Conservation (phyloP, 2,329 filamentous ascomycete genomes). For the Pestalotiopsis sp. region DNA sequence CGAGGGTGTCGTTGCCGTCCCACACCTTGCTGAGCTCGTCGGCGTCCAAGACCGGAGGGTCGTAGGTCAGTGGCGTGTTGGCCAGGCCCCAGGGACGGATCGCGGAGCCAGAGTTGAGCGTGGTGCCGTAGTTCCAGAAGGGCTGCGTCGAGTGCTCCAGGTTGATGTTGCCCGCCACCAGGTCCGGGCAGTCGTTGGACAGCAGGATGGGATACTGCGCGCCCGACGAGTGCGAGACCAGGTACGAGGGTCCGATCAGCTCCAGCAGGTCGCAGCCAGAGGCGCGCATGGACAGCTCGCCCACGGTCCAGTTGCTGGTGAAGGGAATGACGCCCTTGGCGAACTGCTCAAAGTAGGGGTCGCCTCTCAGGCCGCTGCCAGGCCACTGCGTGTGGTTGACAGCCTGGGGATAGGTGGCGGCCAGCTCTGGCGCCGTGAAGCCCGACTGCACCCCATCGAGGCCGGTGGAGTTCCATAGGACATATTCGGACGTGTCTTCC, state of each 20-base stretch:
- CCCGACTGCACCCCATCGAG: slow-evolving; percentile 27
- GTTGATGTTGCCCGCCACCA: slow-evolving; percentile 33
- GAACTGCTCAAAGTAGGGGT: slow-evolving; percentile 50
- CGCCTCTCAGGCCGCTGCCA: slow-evolving; percentile 37
- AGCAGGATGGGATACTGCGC: slow-evolving; percentile 20
- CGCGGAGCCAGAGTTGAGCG: slow-evolving; percentile 16
- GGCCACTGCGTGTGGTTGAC: slow-evolving; percentile 37
- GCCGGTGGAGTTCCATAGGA: slow-evolving; percentile 25
- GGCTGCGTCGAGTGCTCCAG: slow-evolving; percentile 33
- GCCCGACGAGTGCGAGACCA: slow-evolving; percentile 32
- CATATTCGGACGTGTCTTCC: slow-evolving; percentile 30
- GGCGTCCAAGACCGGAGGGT: slow-evolving; percentile 26
- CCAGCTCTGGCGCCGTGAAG: slow-evolving; percentile 30
- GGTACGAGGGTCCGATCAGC: slow-evolving; percentile 30
- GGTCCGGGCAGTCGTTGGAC: slow-evolving; percentile 29
- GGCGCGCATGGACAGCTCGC: slow-evolving; percentile 25
- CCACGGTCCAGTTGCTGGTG: slow-evolving; percentile 22
- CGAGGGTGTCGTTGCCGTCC: slow-evolving; percentile 25
- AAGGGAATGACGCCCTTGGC: slow-evolving; percentile 45
- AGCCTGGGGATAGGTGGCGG: slow-evolving; percentile 34
- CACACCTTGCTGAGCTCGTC: slow-evolving; percentile 28
- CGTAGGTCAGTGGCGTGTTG: slow-evolving; percentile 32
- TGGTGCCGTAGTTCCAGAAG: slow-evolving; percentile 27
- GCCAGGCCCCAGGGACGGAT: slow-evolving; percentile 30
- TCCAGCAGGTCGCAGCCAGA: slow-evolving; percentile 26